Conservation (phyloP, 768 basidiomycete genomes). For the Lactarius sanguifluus region DNA sequence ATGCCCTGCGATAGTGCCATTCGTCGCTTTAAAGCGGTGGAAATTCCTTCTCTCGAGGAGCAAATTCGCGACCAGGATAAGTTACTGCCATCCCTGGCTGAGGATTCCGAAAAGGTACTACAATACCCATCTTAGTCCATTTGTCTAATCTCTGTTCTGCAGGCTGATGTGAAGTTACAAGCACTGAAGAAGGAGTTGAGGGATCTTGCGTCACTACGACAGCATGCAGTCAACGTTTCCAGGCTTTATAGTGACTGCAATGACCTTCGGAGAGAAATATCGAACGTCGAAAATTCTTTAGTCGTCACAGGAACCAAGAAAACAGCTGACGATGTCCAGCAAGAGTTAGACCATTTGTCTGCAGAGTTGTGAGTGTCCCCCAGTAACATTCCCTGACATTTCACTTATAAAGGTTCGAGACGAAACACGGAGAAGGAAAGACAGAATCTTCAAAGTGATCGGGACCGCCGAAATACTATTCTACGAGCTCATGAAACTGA, state of each 20-base stretch:
- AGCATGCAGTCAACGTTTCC: constrained; percentile 56
- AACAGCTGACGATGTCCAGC: constrained; percentile 84
- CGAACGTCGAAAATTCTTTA: constrained; percentile 66
- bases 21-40: constrained; percentile 53
- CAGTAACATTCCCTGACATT: background rate
- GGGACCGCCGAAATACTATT: constrained; percentile 56
- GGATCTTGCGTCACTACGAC: constrained; percentile 59
- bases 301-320: constrained; percentile 70
- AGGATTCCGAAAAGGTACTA: constrained; percentile 62
- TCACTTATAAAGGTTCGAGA: constrained; percentile 39
- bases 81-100: constrained; percentile 51
- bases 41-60: constrained; percentile 66
- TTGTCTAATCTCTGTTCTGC: constrained; percentile 16
- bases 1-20: constrained; percentile 55
- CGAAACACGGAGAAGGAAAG: constrained; percentile 66
- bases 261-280: constrained; percentile 59
- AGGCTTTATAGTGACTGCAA: constrained; percentile 61
- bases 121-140: background rate
- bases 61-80: constrained; percentile 59
- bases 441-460: constrained; percentile 54
- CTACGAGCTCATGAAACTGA: constrained; percentile 58
- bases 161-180: constrained; percentile 56
- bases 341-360: constrained; percentile 63
- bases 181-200: constrained; percentile 57
- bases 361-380: constrained; percentile 59